These are phyloP conservation scores for Phytophthora rubi DNA, from an alignment of 352 stramenopile genomes.

Conservation along the genomic window DNA sequence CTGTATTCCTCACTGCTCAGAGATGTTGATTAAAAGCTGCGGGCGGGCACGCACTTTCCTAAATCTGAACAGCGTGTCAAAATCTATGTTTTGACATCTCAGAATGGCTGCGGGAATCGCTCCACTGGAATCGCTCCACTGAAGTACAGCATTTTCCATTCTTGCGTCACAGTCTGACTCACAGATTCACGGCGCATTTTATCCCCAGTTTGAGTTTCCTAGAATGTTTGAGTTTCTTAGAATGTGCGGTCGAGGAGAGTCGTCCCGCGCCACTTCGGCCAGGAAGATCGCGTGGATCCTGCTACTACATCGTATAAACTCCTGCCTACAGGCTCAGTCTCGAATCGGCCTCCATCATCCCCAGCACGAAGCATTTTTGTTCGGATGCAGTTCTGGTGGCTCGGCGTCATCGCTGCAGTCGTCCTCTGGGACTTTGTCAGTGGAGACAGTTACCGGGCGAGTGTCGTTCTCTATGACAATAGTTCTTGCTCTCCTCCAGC, in stretches of 20 bases:
- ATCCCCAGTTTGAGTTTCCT: not conserved
- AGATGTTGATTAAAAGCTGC: too few species aligned
- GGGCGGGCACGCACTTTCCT: too few species aligned
- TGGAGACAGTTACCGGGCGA: not conserved
- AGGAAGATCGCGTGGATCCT: not conserved
- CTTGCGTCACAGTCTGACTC: not conserved
- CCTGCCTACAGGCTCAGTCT: not conserved
- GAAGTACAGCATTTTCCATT: too few species aligned
- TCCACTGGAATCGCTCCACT: too few species aligned
- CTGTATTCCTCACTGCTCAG: too few species aligned
- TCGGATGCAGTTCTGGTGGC: not conserved
- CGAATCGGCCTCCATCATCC: not conserved
- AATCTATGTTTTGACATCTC: too few species aligned
- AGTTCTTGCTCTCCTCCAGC: conserved; percentile 8
- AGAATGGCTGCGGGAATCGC: too few species aligned
- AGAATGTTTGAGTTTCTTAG: not conserved
- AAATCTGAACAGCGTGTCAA: too few species aligned
- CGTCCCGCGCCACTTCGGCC: not conserved
- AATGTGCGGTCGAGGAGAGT: not conserved
- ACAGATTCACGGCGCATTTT: not conserved
- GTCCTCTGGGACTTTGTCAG: not conserved
- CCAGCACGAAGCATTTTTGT: not conserved
- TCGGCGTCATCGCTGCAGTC: not conserved
- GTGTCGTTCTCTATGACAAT: conserved; percentile 3
- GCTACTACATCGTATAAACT: not conserved